A percentile compares a stretch with the other conserved stretches of the same genome.
These are phyloP conservation scores for Melampsora americana DNA, from an alignment of 1,284 basidiomycete species.

Conservation along the genomic window DNA sequence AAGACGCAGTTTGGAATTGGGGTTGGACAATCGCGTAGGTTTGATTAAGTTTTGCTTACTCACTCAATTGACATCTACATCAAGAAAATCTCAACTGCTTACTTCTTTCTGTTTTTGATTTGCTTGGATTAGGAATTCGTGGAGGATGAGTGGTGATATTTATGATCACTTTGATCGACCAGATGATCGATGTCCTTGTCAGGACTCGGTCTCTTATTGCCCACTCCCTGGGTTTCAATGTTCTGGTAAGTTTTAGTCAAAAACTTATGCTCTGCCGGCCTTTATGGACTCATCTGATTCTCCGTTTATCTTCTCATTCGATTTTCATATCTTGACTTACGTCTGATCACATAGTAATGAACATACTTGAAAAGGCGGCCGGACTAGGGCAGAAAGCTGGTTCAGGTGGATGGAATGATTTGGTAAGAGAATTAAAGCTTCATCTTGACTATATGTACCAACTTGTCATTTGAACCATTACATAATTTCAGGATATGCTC, in stretches of 20 bases:
- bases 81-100: background rate
- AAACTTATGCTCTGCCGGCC: no score
- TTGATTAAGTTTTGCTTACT: background rate
- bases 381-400: conserved; percentile 40
- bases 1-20: conserved; percentile 60
- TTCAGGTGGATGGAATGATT: conserved; percentile 36
- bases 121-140: conserved; percentile 25
- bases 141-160: conserved; percentile 39
- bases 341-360: conserved; percentile 11
- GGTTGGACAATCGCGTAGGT: conserved; percentile 46
- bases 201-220: conserved; percentile 26
- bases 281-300: no score
- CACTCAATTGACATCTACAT: background rate
- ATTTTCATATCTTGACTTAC: background rate
- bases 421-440: conserved; percentile 16
- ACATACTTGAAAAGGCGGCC: conserved; percentile 41
- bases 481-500: conserved; percentile 32
- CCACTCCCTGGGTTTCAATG: conserved; percentile 34
- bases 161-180: conserved; percentile 35
- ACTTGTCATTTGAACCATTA: no score
- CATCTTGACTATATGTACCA: no score
- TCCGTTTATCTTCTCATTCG: no score
- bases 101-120: background rate
- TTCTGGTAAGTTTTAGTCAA: conserved; percentile 12
- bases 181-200: conserved; percentile 42